Evolutionary conservation across 495 filamentous ascomycete genomes (phyloP).

Genomic region (Penicillium lividum): DNA sequence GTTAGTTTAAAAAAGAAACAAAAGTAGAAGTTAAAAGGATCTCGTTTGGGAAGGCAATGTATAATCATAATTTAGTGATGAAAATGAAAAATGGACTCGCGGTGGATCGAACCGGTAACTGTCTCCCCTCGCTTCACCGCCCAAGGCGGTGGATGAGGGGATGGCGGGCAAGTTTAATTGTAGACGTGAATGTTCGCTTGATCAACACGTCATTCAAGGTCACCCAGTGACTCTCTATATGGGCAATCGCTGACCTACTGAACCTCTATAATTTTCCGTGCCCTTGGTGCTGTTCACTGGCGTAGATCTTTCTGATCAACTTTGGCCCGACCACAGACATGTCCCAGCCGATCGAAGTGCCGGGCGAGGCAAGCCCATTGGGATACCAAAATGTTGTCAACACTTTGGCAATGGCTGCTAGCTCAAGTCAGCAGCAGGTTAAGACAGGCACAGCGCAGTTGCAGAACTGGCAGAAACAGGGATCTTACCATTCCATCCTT

Average conservation of each 20-base stretch:
- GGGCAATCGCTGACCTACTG: neutral
- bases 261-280: neutral
- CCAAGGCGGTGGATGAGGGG: slow-evolving; percentile 19
- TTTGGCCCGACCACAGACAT: neutral
- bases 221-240: slow-evolving; percentile 2
- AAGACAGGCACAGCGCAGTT: slow-evolving; percentile 82
- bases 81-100: too few species aligned
- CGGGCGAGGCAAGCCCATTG: slow-evolving; percentile 64
- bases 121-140: too few species aligned
- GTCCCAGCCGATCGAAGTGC: slow-evolving; percentile 49
- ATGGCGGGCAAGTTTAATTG: slow-evolving; percentile 7
- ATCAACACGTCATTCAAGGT: neutral
- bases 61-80: too few species aligned
- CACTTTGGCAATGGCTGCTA: slow-evolving; percentile 69
- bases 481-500: slow-evolving; percentile 73
- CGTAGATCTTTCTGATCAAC: neutral
- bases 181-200: neutral
- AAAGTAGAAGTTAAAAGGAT: too few species aligned
- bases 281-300: neutral
- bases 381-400: slow-evolving; percentile 68
- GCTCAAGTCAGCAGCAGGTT: slow-evolving; percentile 71
- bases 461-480: slow-evolving; percentile 76
- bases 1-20: too few species aligned
- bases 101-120: too few species aligned
- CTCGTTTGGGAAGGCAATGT: too few species aligned